Evolutionary conservation across 2,329 filamentous ascomycete genomes (phyloP).

Genomic region (Chalaropsis ovoidea): DNA sequence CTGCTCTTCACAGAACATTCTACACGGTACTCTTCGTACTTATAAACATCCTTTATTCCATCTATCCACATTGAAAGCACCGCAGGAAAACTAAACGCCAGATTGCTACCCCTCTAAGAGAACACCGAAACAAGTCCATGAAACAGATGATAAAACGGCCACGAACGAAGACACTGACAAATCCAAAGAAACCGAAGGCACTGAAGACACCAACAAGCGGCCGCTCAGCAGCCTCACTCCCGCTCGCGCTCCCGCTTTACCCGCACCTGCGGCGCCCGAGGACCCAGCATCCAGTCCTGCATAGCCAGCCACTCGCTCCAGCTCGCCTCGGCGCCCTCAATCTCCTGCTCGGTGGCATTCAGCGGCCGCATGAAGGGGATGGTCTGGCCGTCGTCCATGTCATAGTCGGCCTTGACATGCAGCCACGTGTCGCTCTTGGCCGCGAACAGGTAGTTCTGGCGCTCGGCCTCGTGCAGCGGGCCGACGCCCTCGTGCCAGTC

Average conservation of each 20-base stretch:
- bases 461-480: conserved; percentile 74
- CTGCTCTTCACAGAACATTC: neutral
- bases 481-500: conserved; percentile 76
- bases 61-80: neutral
- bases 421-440: conserved; percentile 89
- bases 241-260: conserved; percentile 18
- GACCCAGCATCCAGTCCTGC: conserved; percentile 98
- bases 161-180: neutral
- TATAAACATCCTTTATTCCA: conserved; percentile 8
- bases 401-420: conserved; percentile 80
- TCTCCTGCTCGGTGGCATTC: conserved; percentile 68
- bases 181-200: neutral
- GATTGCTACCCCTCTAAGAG: neutral
- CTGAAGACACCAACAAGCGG: neutral
- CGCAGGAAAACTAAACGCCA: neutral
- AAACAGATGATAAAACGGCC: neutral
- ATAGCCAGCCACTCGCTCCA: conserved; percentile 96
- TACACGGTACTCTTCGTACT: neutral
- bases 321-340: conserved; percentile 66
- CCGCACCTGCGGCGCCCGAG: conserved; percentile 47
- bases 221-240: neutral
- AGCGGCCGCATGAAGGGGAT: conserved; percentile 80
- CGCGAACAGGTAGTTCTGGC: conserved; percentile 88
- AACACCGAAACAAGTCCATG: conserved; percentile 9
- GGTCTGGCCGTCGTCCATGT: conserved; percentile 71